Evolutionary conservation across 225 moss, liverwort and hornwort species (phyloP).

Genomic region (Neckera pumila): DNA sequence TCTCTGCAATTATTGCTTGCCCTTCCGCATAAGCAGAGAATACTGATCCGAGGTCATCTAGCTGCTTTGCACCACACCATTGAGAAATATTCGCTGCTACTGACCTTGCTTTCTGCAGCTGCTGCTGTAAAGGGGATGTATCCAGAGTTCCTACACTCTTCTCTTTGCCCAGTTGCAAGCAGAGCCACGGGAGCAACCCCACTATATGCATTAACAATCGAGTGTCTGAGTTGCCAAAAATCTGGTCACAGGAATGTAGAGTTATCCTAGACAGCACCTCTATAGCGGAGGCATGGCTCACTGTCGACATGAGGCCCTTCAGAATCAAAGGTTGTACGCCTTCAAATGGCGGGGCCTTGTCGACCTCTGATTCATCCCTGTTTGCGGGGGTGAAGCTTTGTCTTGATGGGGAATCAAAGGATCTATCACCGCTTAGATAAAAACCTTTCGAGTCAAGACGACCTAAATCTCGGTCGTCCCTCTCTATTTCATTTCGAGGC

Average conservation of each 20-base stretch:
- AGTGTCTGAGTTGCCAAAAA: conserved; percentile 98
- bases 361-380: conserved; percentile 58
- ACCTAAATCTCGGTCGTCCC: conserved; percentile 64
- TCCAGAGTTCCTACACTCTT: conserved; percentile 48
- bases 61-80: conserved; percentile 93
- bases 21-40: conserved; percentile 96
- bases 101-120: conserved; percentile 93
- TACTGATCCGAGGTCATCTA: conserved; percentile 72
- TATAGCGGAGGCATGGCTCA: conserved; percentile 99
- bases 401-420: conserved; percentile 45
- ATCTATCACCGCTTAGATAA: conserved; percentile 53
- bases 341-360: conserved; percentile 87
- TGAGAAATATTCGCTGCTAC: conserved; percentile 97
- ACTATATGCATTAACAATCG: conserved; percentile 96
- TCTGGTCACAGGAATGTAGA: conserved; percentile 90
- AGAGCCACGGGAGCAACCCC: conserved; percentile 94
- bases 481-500: conserved; percentile 89
- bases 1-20: conserved; percentile 70
- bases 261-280: conserved; percentile 97
- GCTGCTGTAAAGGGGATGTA: conserved; percentile 91
- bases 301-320: conserved; percentile 97
- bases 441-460: conserved; percentile 84
- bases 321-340: conserved; percentile 93
- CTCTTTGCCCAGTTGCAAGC: conserved; percentile 82
- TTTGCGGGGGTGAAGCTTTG: conserved; percentile 31